These are phyloP conservation scores for Exutisphaerella laricina DNA, from an alignment of 2,329 filamentous ascomycete species.

Conservation along the genomic window DNA sequence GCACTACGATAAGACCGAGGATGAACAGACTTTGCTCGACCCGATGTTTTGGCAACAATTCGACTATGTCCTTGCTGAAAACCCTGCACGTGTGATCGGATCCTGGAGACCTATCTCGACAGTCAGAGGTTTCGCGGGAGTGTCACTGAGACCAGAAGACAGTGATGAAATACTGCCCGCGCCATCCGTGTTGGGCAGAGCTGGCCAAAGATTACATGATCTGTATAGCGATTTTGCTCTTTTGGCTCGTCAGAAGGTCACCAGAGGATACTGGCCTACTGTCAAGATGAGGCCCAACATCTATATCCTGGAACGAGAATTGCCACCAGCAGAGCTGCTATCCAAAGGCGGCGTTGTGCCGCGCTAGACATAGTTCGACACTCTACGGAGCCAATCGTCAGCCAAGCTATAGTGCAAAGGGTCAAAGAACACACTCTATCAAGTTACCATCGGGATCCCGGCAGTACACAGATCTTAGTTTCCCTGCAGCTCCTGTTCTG, in stretches of 20 bases:
- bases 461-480: constrained; percentile 54
- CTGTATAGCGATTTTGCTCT: constrained; percentile 16
- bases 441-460: constrained; percentile 58
- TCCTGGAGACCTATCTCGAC: constrained; percentile 49
- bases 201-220: constrained; percentile 11
- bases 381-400: constrained; percentile 14
- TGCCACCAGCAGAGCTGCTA: constrained; percentile 9
- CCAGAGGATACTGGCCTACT: constrained; percentile 52
- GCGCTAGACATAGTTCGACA: constrained; percentile 29
- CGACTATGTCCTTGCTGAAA: constrained; percentile 54
- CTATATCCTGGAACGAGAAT: constrained; percentile 42
- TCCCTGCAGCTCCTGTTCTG: constrained; percentile 52
- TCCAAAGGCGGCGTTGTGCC: constrained; percentile 3
- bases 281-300: constrained; percentile 51
- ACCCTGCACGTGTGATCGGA: constrained; percentile 43
- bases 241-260: constrained; percentile 29
- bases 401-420: not conserved
- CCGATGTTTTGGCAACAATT: constrained; percentile 54
- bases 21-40: constrained; percentile 43
- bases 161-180: constrained; percentile 21
- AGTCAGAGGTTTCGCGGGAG: constrained; percentile 48
- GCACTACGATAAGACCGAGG: constrained; percentile 57
- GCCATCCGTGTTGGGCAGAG: constrained; percentile 12
- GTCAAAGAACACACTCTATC: constrained; percentile 50
- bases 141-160: constrained; percentile 42